Percentiles rank a stretch among this genome's conserved stretches.
Evolutionary conservation across 148 eudicot genomes (phyloP).

Genomic region (Spergularia bocconei): DNA sequence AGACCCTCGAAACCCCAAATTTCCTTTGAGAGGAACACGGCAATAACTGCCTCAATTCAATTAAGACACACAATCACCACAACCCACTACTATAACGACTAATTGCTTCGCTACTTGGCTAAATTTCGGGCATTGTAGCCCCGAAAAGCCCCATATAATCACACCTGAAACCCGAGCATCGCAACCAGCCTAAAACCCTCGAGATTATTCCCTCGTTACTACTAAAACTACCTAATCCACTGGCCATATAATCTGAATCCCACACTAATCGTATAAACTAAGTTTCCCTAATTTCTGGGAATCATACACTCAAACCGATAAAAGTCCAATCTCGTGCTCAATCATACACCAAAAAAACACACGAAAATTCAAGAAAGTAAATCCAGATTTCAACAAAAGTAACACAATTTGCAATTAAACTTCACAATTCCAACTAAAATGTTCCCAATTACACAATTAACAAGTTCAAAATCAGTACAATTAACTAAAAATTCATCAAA

Average conservation of each 20-base stretch:
- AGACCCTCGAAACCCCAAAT: not conserved
- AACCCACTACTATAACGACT: too few relatives aligned
- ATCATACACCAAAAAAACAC: not conserved
- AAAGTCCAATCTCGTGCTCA: not conserved
- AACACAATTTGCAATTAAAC: not conserved
- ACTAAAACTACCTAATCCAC: too few relatives aligned
- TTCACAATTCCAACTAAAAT: not conserved
- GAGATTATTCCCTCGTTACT: too few relatives aligned
- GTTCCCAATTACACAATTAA: not conserved
- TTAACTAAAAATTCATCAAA: not conserved
- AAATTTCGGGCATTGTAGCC: too few relatives aligned
- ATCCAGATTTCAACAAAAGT: not conserved
- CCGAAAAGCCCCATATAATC: too few relatives aligned
- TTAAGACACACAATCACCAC: not conserved
- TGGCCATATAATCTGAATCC: too few relatives aligned
- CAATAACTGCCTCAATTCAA: not conserved
- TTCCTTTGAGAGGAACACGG: not conserved
- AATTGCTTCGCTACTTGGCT: too few relatives aligned
- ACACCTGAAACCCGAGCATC: too few relatives aligned
- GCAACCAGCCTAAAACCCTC: too few relatives aligned
- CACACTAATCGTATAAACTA: not conserved
- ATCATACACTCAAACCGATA: not conserved
- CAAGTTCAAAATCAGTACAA: not conserved
- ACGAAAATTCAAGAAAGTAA: not conserved
- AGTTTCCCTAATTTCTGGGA: too few relatives aligned